phyloP scores from a whole-genome alignment of 2,329 filamentous ascomycete genomes.

The Zymoseptoria passerinii region DNA sequence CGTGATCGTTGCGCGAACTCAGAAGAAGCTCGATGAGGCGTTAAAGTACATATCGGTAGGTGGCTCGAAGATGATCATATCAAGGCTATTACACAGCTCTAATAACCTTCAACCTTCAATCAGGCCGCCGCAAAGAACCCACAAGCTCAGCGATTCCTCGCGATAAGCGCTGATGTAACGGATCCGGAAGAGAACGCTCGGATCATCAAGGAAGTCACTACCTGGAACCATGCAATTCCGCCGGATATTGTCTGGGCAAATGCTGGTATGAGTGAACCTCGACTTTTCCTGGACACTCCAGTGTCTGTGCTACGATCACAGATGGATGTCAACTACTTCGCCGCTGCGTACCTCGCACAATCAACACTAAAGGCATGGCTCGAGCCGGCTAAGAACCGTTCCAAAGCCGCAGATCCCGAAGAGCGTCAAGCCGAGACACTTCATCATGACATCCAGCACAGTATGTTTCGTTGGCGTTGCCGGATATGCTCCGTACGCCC shows the following conservation, averaged over 20 bases:
- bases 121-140: constrained; percentile 59
- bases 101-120: not conserved
- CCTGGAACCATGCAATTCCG: constrained; percentile 65
- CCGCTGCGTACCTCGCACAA: constrained; percentile 76
- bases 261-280: constrained; percentile 65
- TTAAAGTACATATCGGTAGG: constrained; percentile 56
- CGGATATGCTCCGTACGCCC: constrained; percentile 77
- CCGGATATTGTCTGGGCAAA: constrained; percentile 90
- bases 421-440: constrained; percentile 55
- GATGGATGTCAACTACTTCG: constrained; percentile 92
- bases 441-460: constrained; percentile 79
- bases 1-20: constrained; percentile 73
- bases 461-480: constrained; percentile 66
- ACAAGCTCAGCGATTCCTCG: constrained; percentile 66
- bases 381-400: constrained; percentile 31
- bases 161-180: constrained; percentile 75
- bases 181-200: constrained; percentile 58
- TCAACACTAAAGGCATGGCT: constrained; percentile 71
- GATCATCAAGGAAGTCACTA: constrained; percentile 61
- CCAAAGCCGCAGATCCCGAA: constrained; percentile 11
- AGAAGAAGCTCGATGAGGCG: constrained; percentile 63
- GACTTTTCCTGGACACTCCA: constrained; percentile 68
- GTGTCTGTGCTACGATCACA: constrained; percentile 60
- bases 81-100: not conserved
- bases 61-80: not conserved